Conservation (phyloP, 169 alveolate species). For the Plasmodium knowlesi region DNA sequence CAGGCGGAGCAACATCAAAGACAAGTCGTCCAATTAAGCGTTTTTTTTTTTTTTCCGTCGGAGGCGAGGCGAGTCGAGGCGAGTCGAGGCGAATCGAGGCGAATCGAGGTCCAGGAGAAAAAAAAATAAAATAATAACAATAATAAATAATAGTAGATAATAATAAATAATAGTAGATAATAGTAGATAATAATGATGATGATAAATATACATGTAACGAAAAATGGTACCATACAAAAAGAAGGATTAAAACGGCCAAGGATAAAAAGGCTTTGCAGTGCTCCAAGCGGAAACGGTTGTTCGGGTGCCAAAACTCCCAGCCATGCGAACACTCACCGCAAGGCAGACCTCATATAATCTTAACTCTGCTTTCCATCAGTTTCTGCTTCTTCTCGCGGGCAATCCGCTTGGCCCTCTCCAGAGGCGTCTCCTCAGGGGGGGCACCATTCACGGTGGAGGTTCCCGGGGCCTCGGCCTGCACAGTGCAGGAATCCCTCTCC, state of each 20-base stretch:
- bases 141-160: too few relatives aligned
- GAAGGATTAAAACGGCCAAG: not conserved
- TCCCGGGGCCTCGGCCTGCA: not conserved
- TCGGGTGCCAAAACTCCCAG: not conserved
- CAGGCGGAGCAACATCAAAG: not conserved
- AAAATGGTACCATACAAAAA: not conserved
- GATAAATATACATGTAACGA: not conserved
- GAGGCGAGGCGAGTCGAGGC: not conserved
- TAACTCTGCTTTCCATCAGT: conserved; percentile 21
- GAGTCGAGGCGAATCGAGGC: not conserved
- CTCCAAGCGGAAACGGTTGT: not conserved
- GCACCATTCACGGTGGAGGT: not conserved
- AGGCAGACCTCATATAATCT: conserved; percentile 2
- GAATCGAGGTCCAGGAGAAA: not conserved
- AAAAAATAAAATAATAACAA: not conserved
- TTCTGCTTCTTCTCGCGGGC: conserved; percentile 58
- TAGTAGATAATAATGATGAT: too few relatives aligned
- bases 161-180: too few relatives aligned
- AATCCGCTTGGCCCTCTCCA: conserved; percentile 52
- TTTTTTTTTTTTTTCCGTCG: not conserved
- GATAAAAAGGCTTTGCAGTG: not conserved
- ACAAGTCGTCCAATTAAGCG: not conserved
- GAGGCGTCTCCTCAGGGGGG: conserved; percentile 48
- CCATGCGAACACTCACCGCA: not conserved
- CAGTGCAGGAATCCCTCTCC: not conserved